These are phyloP conservation scores for Solanum virginianum DNA, from an alignment of 257 asterid species.

Conservation along the genomic window DNA sequence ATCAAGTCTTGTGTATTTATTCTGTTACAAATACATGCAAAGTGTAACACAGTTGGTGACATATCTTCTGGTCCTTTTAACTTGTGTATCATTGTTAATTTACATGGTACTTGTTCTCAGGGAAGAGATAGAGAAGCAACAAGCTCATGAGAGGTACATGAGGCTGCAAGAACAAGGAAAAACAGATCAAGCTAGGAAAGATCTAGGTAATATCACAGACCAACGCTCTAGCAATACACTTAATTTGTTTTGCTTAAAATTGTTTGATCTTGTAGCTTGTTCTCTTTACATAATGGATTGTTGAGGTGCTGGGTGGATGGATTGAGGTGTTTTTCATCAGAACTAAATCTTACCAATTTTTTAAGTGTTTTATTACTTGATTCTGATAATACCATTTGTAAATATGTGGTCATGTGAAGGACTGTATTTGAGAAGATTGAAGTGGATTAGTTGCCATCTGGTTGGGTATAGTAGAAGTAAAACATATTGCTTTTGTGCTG, in stretches of 20 bases:
- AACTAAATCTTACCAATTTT: neutral
- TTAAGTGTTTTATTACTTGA: neutral
- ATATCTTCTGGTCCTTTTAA: neutral
- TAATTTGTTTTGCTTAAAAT: neutral
- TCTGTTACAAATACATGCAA: neutral
- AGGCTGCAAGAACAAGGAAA: conserved; percentile 97
- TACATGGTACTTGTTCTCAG: conserved; percentile 18
- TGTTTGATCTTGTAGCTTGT: neutral
- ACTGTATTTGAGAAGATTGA: neutral
- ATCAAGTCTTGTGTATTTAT: neutral
- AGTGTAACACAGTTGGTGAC: neutral
- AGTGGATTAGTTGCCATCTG: neutral
- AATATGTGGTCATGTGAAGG: neutral
- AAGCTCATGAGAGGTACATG: conserved; percentile 94
- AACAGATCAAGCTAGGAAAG: conserved; percentile 90
- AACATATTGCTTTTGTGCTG: neutral
- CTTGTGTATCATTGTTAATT: neutral
- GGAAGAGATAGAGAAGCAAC: conserved; percentile 92
- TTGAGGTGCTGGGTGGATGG: neutral
- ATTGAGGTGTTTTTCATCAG: neutral
- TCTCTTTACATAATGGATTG: neutral
- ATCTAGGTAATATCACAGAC: conserved; percentile 45
- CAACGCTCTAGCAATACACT: neutral
- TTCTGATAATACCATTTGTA: neutral
- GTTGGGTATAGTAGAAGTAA: neutral